Evolutionary conservation across 805 yeast species (phyloP).

Genomic region (Metschnikowia baotianmanensis): DNA sequence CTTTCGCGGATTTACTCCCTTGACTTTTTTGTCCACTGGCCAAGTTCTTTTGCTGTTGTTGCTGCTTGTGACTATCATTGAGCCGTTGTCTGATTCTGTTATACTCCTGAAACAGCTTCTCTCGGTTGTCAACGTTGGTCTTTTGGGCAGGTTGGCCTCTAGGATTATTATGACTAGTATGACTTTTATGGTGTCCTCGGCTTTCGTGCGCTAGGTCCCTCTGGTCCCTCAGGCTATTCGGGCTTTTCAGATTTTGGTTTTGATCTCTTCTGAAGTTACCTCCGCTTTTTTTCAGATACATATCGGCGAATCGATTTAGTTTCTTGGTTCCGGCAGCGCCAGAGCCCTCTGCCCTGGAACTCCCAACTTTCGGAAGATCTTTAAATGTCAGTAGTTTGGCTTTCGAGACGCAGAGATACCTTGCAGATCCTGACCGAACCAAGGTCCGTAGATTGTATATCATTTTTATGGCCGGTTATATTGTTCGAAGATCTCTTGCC

Average conservation of each 20-base stretch:
- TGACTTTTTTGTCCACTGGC: background rate
- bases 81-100: conserved; percentile 20
- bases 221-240: background rate
- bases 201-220: background rate
- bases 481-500: background rate
- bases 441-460: conserved; percentile 5
- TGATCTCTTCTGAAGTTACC: conserved; percentile 1
- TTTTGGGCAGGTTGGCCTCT: background rate
- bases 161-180: background rate
- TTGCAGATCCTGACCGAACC: background rate
- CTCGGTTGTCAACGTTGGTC: background rate
- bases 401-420: background rate
- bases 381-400: conserved; percentile 19
- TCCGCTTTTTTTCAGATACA: conserved; percentile 16
- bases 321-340: conserved; percentile 11
- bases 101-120: conserved; percentile 15
- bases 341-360: conserved; percentile 16
- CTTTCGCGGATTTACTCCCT: conserved; percentile 1
- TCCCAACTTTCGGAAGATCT: conserved; percentile 29
- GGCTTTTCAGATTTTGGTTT: background rate
- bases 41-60: conserved; percentile 8
- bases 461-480: background rate
- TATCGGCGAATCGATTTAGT: conserved; percentile 35
- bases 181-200: background rate
- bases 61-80: conserved; percentile 19